These are phyloP conservation scores for Mortierella sp. DNA, from an alignment of 371 early-diverging fungal genomes.

Conservation along the genomic window DNA sequence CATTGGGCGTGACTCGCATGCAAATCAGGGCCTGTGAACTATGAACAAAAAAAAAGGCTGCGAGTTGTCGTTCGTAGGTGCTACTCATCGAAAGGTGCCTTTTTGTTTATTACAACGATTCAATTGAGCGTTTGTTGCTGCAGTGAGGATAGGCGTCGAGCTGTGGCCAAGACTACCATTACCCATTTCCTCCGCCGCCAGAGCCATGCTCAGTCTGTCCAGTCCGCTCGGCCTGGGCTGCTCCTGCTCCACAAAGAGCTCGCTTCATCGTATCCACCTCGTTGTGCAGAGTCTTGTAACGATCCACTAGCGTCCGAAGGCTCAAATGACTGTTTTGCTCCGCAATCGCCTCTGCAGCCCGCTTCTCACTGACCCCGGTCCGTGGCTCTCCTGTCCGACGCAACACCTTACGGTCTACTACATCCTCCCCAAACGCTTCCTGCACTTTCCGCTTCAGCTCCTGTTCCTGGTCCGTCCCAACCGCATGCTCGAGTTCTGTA, in stretches of 20 bases:
- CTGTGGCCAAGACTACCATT: background rate
- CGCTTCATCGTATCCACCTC: slow-evolving; percentile 55
- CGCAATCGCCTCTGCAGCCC: slow-evolving; percentile 23
- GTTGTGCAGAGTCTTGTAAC: slow-evolving; percentile 45
- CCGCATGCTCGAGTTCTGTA: slow-evolving; percentile 38
- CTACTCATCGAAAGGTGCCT: background rate
- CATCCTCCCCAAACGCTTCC: slow-evolving; percentile 51
- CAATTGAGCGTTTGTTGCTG: background rate
- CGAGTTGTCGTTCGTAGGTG: too few species aligned
- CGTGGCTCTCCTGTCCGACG: slow-evolving; percentile 43
- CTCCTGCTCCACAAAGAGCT: slow-evolving; percentile 47
- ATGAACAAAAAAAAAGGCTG: background rate
- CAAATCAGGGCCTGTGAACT: background rate
- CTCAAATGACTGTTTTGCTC: slow-evolving; percentile 38
- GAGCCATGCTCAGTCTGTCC: slow-evolving; percentile 11
- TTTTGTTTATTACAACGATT: background rate
- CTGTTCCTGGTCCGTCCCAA: slow-evolving; percentile 41
- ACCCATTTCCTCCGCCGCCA: slow-evolving; percentile 35
- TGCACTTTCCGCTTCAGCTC: slow-evolving; percentile 52
- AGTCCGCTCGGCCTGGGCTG: slow-evolving; percentile 24
- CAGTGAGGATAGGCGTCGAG: background rate
- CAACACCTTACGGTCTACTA: slow-evolving; percentile 41
- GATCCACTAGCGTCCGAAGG: slow-evolving; percentile 48
- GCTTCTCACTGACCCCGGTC: slow-evolving; percentile 33
- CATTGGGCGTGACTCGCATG: background rate